These are phyloP conservation scores for Pseudogymnoascus sp. DNA, from an alignment of 2,329 filamentous ascomycete genomes.

Conservation along the genomic window DNA sequence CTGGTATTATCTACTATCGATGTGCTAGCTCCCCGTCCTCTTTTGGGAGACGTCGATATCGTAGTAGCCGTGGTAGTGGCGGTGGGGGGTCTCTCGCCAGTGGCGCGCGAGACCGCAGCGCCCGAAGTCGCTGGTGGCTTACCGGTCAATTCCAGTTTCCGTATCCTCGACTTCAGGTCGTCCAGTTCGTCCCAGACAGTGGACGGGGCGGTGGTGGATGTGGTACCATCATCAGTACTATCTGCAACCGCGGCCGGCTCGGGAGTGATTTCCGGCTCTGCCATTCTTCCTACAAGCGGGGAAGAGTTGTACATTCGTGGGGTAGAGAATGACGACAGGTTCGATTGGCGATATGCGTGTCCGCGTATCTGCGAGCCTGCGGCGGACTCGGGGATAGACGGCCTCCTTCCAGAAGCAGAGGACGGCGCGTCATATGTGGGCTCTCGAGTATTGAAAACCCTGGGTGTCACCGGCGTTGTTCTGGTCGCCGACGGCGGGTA, in stretches of 20 bases:
- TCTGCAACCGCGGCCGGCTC: conserved; percentile 43
- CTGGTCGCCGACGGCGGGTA: not conserved
- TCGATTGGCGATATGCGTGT: conserved; percentile 26
- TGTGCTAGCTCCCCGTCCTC: conserved; percentile 44
- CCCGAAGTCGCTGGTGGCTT: conserved; percentile 78
- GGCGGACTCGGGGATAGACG: not conserved
- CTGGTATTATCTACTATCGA: conserved; percentile 39
- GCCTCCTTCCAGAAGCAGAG: not conserved
- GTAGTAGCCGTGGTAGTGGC: conserved; percentile 88
- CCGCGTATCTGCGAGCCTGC: conserved; percentile 12
- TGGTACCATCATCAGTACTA: conserved; percentile 68
- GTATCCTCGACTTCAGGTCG: conserved; percentile 87
- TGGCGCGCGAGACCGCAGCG: conserved; percentile 56
- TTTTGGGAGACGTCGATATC: conserved; percentile 80
- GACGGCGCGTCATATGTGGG: not conserved
- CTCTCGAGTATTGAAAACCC: not conserved
- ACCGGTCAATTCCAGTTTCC: conserved; percentile 80
- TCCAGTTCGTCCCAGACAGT: conserved; percentile 98
- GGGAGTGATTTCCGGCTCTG: conserved; percentile 31
- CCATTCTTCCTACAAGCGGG: conserved; percentile 44
- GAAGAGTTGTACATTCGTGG: conserved; percentile 43
- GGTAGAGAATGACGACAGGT: conserved; percentile 24
- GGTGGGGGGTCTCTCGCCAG: conserved; percentile 74
- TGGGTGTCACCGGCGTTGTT: not conserved
- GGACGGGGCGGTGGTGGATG: conserved; percentile 80